phyloP scores from a whole-genome alignment of 1,284 basidiomycete species.

The Sporisorium graminicola region DNA sequence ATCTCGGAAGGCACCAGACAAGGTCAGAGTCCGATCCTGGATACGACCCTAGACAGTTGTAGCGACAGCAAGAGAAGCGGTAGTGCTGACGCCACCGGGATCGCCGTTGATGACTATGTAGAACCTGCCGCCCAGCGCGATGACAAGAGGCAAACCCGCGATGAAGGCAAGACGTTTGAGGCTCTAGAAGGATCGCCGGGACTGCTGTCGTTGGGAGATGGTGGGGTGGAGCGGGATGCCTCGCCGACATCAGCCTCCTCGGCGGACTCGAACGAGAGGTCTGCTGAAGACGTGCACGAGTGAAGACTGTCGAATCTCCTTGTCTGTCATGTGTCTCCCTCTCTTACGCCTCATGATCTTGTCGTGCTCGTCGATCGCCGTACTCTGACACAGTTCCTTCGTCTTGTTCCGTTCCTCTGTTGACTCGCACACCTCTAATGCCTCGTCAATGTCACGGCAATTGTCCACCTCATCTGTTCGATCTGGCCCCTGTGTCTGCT shows the following conservation, averaged over 20 bases:
- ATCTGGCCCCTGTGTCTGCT: background rate
- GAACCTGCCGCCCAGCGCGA: background rate
- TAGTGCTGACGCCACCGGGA: background rate
- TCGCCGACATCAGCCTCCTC: background rate
- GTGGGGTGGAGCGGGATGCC: background rate
- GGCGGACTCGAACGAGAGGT: background rate
- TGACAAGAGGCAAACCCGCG: background rate
- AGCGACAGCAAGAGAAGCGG: background rate
- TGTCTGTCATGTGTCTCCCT: background rate
- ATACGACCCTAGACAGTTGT: too few species aligned
- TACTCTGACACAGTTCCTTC: background rate
- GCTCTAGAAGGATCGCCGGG: constrained; percentile 6
- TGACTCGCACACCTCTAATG: background rate
- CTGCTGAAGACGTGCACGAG: background rate
- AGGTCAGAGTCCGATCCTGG: background rate
- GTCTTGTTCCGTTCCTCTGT: background rate
- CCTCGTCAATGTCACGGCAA: constrained; percentile 2
- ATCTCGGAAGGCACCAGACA: background rate
- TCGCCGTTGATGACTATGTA: background rate
- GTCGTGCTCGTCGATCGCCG: background rate
- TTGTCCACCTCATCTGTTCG: background rate
- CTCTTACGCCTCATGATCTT: background rate
- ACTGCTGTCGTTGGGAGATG: constrained; percentile 5
- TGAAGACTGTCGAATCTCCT: background rate
- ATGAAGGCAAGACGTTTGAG: background rate